phyloP scores from a whole-genome alignment of 2,329 filamentous ascomycete species.

The Penicillium sclerotigenum region DNA sequence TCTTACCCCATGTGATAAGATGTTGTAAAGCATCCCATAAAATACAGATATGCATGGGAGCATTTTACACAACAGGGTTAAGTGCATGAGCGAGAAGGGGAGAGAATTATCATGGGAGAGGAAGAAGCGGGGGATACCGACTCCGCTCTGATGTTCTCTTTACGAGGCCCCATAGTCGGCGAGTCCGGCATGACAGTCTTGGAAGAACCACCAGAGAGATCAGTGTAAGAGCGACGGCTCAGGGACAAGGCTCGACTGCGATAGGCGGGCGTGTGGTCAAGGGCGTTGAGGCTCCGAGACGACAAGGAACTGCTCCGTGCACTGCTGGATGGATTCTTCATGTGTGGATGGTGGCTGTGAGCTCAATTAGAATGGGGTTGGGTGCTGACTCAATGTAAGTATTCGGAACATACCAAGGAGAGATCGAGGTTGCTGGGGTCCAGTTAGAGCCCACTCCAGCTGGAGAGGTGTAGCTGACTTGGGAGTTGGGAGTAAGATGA shows the following conservation, averaged over 20 bases:
- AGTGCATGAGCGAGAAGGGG: constrained; percentile 35
- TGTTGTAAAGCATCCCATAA: not conserved
- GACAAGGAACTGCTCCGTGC: constrained; percentile 39
- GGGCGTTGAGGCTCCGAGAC: constrained; percentile 35
- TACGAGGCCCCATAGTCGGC: constrained; percentile 38
- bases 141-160: constrained; percentile 37
- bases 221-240: constrained; percentile 30
- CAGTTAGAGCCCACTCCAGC: constrained; percentile 42
- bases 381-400: not conserved
- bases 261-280: constrained; percentile 40
- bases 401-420: constrained; percentile 44
- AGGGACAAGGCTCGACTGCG: constrained; percentile 29
- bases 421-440: constrained; percentile 50
- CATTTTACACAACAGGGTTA: constrained; percentile 9
- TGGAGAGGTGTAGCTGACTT: constrained; percentile 45
- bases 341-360: constrained; percentile 38
- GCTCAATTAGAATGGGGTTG: constrained; percentile 27
- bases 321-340: constrained; percentile 38
- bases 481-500: constrained; percentile 43
- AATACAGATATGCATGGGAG: not conserved
- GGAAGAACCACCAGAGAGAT: constrained; percentile 36
- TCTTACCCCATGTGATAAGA: not conserved
- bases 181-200: constrained; percentile 36
- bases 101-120: constrained; percentile 38
- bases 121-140: constrained; percentile 40